phyloP scores from a whole-genome alignment of 768 basidiomycete genomes.

The Tulasnella sp. region DNA sequence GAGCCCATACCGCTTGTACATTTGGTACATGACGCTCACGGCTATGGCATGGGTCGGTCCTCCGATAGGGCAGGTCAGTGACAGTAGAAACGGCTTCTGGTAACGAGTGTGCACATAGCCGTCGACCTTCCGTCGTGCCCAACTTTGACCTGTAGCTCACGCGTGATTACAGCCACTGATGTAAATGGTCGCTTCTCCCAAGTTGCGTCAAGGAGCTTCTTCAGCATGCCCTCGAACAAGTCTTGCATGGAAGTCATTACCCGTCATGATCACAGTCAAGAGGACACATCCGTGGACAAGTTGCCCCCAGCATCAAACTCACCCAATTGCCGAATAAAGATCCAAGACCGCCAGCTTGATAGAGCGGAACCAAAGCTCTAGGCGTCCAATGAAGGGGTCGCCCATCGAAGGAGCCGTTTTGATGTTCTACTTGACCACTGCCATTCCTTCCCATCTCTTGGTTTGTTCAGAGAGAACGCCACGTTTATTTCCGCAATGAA shows the following conservation, averaged over 20 bases:
- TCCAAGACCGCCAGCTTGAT: too few species aligned
- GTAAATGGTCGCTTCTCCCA: slow-evolving; percentile 24
- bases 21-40: slow-evolving; percentile 22
- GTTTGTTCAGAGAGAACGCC: slow-evolving; percentile 21
- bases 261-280: slow-evolving; percentile 24
- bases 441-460: slow-evolving; percentile 16
- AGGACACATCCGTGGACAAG: slow-evolving; percentile 25
- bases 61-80: neutral
- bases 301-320: too few species aligned
- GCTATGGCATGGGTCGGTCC: slow-evolving; percentile 21
- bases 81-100: neutral
- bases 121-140: slow-evolving; percentile 17
- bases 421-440: slow-evolving; percentile 20
- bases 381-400: slow-evolving; percentile 23
- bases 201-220: slow-evolving; percentile 21
- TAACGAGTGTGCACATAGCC: slow-evolving; percentile 12
- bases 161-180: slow-evolving; percentile 22
- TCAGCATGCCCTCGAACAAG: slow-evolving; percentile 19
- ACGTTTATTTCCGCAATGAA: slow-evolving; percentile 25
- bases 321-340: too few species aligned
- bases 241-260: slow-evolving; percentile 18
- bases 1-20: slow-evolving; percentile 24
- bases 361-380: slow-evolving; percentile 18
- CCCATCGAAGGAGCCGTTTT: slow-evolving; percentile 22
- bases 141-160: slow-evolving; percentile 21